Conservation (phyloP, 305 asterid genomes). For the Caryopteris hybrid region DNA sequence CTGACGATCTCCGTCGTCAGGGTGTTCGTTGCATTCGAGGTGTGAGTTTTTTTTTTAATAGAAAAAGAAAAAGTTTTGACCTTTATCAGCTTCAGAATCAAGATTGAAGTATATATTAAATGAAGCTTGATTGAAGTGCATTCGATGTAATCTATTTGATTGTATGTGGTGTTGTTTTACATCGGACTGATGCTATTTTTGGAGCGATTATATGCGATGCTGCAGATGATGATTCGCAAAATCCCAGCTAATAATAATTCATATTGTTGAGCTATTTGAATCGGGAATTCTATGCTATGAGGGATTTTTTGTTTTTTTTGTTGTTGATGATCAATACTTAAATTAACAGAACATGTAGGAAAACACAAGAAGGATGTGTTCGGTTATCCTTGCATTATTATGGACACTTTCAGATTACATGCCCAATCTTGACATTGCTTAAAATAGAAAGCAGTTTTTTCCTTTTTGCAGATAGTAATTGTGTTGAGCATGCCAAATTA, state of each 20-base stretch:
- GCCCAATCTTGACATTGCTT: neutral
- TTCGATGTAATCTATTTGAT: constrained; percentile 11
- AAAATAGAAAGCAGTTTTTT: neutral
- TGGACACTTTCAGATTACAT: neutral
- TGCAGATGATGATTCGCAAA: neutral
- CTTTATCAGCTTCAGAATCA: neutral
- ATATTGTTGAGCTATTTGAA: neutral
- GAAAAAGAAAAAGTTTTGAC: neutral
- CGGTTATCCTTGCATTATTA: neutral
- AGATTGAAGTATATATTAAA: neutral
- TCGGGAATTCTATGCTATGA: neutral
- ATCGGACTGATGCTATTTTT: neutral
- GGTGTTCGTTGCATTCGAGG: constrained; percentile 72
- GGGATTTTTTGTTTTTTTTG: neutral
- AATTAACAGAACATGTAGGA: neutral
- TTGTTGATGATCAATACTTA: neutral
- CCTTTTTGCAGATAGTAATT: neutral
- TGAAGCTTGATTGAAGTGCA: neutral
- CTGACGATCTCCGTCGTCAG: constrained; percentile 43
- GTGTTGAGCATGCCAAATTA: neutral
- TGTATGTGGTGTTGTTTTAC: neutral
- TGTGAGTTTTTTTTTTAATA: neutral
- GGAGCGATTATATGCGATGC: neutral
- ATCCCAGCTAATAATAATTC: constrained; percentile 8
- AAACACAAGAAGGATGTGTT: neutral